phyloP scores from a whole-genome alignment of 164 flowering plant species.

The Sextonia rubra region DNA sequence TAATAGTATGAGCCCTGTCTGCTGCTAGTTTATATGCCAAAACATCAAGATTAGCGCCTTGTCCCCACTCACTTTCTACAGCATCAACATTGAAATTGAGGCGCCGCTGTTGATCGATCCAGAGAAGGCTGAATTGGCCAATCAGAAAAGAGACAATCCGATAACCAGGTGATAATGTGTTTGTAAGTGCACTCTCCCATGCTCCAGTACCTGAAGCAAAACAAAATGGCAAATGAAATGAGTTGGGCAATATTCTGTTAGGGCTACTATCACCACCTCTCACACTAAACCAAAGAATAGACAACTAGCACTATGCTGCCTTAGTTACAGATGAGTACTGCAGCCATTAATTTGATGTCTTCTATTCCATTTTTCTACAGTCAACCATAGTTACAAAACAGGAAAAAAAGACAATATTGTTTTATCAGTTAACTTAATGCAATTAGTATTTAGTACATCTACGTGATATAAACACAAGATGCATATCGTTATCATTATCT shows the following conservation, averaged over 20 bases:
- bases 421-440: background rate
- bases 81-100: slow-evolving; percentile 89
- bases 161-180: slow-evolving; percentile 91
- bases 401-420: no score
- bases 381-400: no score
- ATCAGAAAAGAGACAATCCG: slow-evolving; percentile 76
- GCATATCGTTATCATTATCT: background rate
- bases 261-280: background rate
- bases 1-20: slow-evolving; percentile 77
- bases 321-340: no score
- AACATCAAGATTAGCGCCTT: slow-evolving; percentile 79
- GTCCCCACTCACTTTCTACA: slow-evolving; percentile 92
- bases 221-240: no score
- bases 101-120: slow-evolving; percentile 96
- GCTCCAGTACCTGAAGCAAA: slow-evolving; percentile 78
- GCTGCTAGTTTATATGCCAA: slow-evolving; percentile 77
- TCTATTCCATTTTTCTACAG: no score
- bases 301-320: no score
- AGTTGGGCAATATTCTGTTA: background rate
- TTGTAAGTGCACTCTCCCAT: slow-evolving; percentile 97
- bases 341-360: no score
- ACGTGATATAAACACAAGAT: background rate
- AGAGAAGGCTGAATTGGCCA: slow-evolving; percentile 94
- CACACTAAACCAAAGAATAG: no score
- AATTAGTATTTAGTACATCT: background rate